Evolutionary conservation across 176 grass and related monocot genomes (phyloP).

Genomic region (Lolium perenne): DNA sequence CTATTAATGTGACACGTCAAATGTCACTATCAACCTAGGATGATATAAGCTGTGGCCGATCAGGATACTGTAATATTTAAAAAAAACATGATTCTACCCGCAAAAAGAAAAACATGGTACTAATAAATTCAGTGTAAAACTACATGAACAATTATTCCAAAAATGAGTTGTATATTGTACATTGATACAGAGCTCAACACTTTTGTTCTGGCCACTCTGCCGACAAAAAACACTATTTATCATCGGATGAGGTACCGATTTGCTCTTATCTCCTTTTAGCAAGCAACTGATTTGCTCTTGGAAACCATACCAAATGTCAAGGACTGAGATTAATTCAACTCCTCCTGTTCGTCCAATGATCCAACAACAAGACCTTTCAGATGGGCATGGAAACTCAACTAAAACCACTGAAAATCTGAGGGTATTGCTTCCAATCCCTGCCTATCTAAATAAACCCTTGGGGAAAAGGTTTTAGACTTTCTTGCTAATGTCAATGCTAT

Average conservation of each 20-base stretch:
- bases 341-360: background rate
- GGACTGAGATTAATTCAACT: background rate
- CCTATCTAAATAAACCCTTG: background rate
- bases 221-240: background rate
- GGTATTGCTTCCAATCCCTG: background rate
- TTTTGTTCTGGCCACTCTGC: background rate
- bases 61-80: too few relatives aligned
- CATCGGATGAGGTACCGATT: background rate
- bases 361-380: background rate
- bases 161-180: background rate
- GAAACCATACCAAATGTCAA: background rate
- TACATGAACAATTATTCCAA: background rate
- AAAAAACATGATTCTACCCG: too few relatives aligned
- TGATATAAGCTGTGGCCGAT: too few relatives aligned
- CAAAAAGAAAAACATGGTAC: too few relatives aligned
- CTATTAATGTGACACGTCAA: too few relatives aligned
- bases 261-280: background rate
- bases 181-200: background rate
- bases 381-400: background rate
- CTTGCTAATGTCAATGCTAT: slow-evolving; percentile 9
- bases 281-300: background rate
- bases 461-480: background rate
- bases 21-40: too few relatives aligned
- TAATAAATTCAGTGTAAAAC: too few relatives aligned
- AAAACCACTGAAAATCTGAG: background rate